These are phyloP conservation scores for Saussurea involucrata DNA, from an alignment of 129 eudicot species.

Conservation along the genomic window DNA sequence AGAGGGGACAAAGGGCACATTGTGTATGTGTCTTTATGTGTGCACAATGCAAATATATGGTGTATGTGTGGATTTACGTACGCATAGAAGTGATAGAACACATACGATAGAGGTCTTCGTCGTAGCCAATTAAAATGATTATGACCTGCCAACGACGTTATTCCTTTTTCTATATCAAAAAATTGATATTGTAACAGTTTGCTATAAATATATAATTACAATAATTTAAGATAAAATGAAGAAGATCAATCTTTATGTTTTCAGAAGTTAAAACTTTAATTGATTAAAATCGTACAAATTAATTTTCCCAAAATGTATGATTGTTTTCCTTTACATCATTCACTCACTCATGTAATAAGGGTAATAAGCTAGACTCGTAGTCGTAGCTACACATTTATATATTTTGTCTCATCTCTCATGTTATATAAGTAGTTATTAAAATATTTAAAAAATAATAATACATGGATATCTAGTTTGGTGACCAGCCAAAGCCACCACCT, in stretches of 20 bases:
- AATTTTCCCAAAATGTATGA: neutral
- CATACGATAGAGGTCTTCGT: neutral
- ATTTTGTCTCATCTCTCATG: neutral
- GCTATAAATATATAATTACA: neutral
- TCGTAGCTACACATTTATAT: neutral
- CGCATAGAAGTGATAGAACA: neutral
- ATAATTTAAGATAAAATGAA: neutral
- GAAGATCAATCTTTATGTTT: neutral
- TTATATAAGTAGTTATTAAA: neutral
- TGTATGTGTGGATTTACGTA: neutral
- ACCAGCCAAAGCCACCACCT: slow-evolving; percentile 41
- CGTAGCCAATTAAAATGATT: neutral
- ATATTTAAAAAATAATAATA: neutral
- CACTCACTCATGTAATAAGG: neutral
- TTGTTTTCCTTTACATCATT: neutral
- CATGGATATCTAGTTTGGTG: slow-evolving; percentile 35
- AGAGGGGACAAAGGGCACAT: neutral
- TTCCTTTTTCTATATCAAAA: neutral
- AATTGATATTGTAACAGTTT: neutral
- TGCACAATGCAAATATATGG: neutral
- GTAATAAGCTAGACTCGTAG: neutral
- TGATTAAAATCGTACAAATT: neutral
- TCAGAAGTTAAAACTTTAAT: neutral
- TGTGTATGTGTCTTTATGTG: neutral
- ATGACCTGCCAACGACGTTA: neutral